Evolutionary conservation across 257 asterid species (phyloP), one percentile per base, ranked within the genome.

Genomic region (Verbascum thapsus): DNA sequence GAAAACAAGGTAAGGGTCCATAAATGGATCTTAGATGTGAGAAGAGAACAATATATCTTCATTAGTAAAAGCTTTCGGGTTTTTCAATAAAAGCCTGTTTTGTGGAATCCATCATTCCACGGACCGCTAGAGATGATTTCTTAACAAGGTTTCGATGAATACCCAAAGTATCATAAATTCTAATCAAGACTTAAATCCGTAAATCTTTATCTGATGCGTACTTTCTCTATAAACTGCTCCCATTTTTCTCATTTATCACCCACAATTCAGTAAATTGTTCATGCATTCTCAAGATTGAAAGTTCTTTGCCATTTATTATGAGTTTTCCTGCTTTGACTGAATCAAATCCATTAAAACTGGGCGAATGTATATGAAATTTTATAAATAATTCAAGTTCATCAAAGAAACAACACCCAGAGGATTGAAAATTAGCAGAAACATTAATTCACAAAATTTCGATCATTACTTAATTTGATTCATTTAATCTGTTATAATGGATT

Each of bases 321-420:
- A 53, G 26, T 34, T 26, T 1, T 10, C n/a, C n/a, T n/a, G 8
- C 4, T 22, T 50, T n/a, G 20, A 35, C 13, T 22, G 34, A 48
- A 50, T 32, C 10, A 22, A 50, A 8, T 10, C 35, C 56, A 5
- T 16, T 50, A 50, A 8, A 7, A 50, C 20, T 10, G 56, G 56
- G 56, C 13, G 1, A 50, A 10, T 50, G 10, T 0, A 13, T 13
- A 50, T 19, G 52, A 32, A 26, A n/a, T 10, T 58, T 38, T 23
- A 30, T 11, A 60, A 51, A 22, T 35, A 10, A 12, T 6, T 9
- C 63, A 49, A 51, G 63, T 60, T 60, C 38, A 50, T 69, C 26
- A 17, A 54, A 4, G 10, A 17, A 13, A 34, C 39, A 10, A n/a
- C 23, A 7, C 12, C 30, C 37, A 18, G 45, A 8, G 16, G 47